These are phyloP conservation scores for Xylariaceae sp. DNA, from an alignment of 2,329 filamentous ascomycete species.

Conservation along the genomic window DNA sequence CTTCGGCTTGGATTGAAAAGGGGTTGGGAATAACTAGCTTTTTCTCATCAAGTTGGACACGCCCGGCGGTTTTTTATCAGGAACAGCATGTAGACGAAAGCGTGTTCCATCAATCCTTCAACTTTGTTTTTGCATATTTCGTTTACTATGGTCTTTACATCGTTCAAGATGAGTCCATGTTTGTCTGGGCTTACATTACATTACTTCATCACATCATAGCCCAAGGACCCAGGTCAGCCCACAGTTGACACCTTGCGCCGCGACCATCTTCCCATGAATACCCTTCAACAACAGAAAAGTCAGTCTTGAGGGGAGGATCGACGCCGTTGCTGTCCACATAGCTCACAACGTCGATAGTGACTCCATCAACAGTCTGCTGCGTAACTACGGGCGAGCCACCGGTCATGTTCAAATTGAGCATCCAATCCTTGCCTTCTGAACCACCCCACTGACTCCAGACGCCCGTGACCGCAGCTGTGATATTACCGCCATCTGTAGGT, in stretches of 20 bases:
- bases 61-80: no score
- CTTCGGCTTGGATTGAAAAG: no score
- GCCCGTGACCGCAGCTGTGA: slow-evolving; percentile 27
- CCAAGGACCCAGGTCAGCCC: slow-evolving; percentile 31
- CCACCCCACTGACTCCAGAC: slow-evolving; percentile 37
- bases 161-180: no score
- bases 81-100: no score
- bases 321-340: slow-evolving; percentile 15
- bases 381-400: slow-evolving; percentile 33
- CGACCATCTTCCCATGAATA: slow-evolving; percentile 47
- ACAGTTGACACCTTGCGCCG: slow-evolving; percentile 45
- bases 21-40: no score
- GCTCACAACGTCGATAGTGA: slow-evolving; percentile 28
- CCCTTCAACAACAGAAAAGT: slow-evolving; percentile 40
- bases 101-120: no score
- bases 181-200: no score
- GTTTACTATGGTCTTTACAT: no score
- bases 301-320: slow-evolving; percentile 23
- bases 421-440: slow-evolving; percentile 30
- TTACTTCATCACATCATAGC: neutral
- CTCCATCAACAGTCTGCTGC: slow-evolving; percentile 13
- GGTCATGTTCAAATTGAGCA: slow-evolving; percentile 47
- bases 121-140: no score
- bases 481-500: slow-evolving; percentile 26
- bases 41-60: no score